Evolutionary conservation across 208 protist species (phyloP).

Genomic region (Novymonas esmeraldas): DNA sequence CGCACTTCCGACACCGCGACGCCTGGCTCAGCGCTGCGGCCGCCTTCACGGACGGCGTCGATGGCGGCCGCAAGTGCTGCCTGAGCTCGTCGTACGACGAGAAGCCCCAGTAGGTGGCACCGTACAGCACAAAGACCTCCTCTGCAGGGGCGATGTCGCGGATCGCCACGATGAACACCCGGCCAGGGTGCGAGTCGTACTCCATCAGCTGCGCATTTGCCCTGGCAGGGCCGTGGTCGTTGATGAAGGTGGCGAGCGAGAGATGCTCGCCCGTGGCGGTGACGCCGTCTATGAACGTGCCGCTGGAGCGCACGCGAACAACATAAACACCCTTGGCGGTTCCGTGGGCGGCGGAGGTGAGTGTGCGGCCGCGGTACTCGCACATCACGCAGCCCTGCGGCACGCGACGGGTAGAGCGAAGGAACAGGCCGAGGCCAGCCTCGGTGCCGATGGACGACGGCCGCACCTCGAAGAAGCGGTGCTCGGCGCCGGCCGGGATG

Average conservation of each 20-base stretch:
- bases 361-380: constrained; percentile 72
- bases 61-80: constrained; percentile 8
- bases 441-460: constrained; percentile 57
- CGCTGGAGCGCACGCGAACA: constrained; percentile 67
- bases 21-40: constrained; percentile 16
- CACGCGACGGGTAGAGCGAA: constrained; percentile 62
- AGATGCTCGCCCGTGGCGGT: constrained; percentile 60
- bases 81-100: constrained; percentile 72
- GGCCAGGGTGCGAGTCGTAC: constrained; percentile 69
- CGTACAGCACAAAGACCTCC: constrained; percentile 86
- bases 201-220: constrained; percentile 86
- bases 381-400: constrained; percentile 80
- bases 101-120: constrained; percentile 87
- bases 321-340: constrained; percentile 59
- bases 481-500: constrained; percentile 68
- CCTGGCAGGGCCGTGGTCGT: constrained; percentile 69
- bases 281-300: constrained; percentile 76
- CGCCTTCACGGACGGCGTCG: neutral
- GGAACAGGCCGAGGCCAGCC: constrained; percentile 79
- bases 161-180: constrained; percentile 81
- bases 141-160: constrained; percentile 77
- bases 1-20: constrained; percentile 61
- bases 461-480: constrained; percentile 82
- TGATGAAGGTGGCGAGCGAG: constrained; percentile 90
- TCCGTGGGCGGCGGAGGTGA: constrained; percentile 31